Evolutionary conservation across 495 filamentous ascomycete species (phyloP).

Genomic region (Evernia prunastri): DNA sequence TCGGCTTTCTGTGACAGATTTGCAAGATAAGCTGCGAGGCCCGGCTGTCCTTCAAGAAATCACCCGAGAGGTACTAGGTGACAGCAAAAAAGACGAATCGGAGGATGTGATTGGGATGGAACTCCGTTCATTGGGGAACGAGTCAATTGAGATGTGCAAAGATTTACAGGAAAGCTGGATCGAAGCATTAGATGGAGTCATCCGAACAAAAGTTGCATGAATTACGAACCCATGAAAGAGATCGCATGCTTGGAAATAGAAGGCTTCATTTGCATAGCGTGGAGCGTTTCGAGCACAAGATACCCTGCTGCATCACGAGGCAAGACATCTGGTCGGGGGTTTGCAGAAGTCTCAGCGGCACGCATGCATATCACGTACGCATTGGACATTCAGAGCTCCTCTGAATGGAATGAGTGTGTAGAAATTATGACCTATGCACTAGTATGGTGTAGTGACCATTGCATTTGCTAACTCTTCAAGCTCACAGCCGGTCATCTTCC

Average conservation of each 20-base stretch:
- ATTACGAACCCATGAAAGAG: neutral
- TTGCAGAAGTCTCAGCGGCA: neutral
- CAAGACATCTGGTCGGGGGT: neutral
- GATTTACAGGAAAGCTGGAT: conserved; percentile 18
- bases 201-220: conserved; percentile 11
- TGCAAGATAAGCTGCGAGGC: conserved; percentile 2
- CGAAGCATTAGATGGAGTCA: conserved; percentile 24
- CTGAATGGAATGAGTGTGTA: neutral
- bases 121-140: conserved; percentile 6
- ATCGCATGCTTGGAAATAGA: neutral
- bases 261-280: conserved; percentile 10
- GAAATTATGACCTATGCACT: neutral
- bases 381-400: neutral
- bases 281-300: conserved; percentile 5
- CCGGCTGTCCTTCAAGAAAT: conserved; percentile 5
- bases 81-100: neutral
- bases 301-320: conserved; percentile 9
- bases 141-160: conserved; percentile 9
- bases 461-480: neutral
- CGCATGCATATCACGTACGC: neutral
- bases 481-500: conserved; percentile 22
- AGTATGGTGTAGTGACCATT: neutral
- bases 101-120: conserved; percentile 12
- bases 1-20: conserved; percentile 1
- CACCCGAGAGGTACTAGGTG: neutral